These are phyloP conservation scores for Pyrus betulifolia DNA, from an alignment of 306 rosid species.

Conservation along the genomic window DNA sequence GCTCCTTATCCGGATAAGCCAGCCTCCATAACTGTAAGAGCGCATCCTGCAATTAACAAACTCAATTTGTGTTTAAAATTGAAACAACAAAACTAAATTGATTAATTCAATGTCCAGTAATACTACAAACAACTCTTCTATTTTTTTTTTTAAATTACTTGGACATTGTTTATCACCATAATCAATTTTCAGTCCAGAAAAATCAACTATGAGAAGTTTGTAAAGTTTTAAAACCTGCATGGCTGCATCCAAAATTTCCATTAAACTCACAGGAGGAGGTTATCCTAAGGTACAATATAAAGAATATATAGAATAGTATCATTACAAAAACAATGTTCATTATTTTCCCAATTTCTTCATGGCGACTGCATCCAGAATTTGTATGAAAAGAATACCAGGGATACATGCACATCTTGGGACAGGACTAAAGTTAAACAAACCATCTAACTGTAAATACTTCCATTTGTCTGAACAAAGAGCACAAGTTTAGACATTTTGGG, in stretches of 20 bases:
- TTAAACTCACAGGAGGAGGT: no score
- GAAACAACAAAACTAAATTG: background rate
- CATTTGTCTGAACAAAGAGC: background rate
- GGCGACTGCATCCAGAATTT: background rate
- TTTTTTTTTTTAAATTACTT: background rate
- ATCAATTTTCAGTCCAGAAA: no score
- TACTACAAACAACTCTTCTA: background rate
- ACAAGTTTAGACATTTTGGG: background rate
- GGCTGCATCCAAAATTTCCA: no score
- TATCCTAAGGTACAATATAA: no score
- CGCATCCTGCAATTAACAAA: conserved; percentile 56
- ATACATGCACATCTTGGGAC: background rate
- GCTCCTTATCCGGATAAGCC: conserved; percentile 79
- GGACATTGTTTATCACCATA: background rate
- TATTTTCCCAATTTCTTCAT: background rate
- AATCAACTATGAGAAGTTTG: no score
- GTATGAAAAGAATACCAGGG: background rate
- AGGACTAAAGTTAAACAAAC: background rate
- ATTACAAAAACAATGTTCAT: background rate
- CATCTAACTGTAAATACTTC: background rate
- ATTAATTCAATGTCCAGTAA: background rate
- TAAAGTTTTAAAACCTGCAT: no score
- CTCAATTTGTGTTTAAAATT: background rate
- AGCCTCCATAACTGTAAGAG: conserved; percentile 71
- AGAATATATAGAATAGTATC: background rate